These are phyloP conservation scores for Dictyostelium firmibasis DNA, from an alignment of 78 protist genomes.

Conservation along the genomic window DNA sequence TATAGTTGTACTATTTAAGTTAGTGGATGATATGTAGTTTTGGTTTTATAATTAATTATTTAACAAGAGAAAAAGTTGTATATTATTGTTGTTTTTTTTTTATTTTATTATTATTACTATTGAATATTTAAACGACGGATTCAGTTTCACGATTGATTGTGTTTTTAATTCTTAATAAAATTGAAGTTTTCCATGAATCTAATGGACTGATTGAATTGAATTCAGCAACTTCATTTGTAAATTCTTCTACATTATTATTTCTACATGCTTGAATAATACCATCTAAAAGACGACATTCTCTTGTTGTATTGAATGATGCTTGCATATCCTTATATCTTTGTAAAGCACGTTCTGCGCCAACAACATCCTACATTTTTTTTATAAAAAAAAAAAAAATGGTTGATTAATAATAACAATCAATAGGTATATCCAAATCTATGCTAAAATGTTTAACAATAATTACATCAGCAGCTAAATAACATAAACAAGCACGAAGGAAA, in stretches of 20 bases:
- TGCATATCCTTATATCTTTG: conserved; percentile 78
- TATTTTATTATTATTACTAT: not conserved
- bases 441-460: not conserved
- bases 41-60: not conserved
- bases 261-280: conserved; percentile 60
- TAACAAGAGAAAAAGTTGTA: not conserved
- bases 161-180: conserved; percentile 77
- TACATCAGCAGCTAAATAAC: conserved; percentile 74
- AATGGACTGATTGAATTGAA: conserved; percentile 75
- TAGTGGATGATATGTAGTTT: not conserved
- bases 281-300: conserved; percentile 79
- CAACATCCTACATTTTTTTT: conserved; percentile 34
- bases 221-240: conserved; percentile 74
- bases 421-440: too few species aligned
- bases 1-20: not conserved
- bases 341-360: conserved; percentile 59
- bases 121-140: conserved; percentile 10
- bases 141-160: conserved; percentile 34
- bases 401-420: not conserved
- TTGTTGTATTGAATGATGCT: conserved; percentile 52
- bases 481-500: conserved; percentile 76
- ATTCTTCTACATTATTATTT: conserved; percentile 61
- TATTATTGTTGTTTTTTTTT: not conserved
- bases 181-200: conserved; percentile 76
- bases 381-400: not conserved